phyloP scores from a whole-genome alignment of 345 rosid genomes.

The Populus pruinosa region DNA sequence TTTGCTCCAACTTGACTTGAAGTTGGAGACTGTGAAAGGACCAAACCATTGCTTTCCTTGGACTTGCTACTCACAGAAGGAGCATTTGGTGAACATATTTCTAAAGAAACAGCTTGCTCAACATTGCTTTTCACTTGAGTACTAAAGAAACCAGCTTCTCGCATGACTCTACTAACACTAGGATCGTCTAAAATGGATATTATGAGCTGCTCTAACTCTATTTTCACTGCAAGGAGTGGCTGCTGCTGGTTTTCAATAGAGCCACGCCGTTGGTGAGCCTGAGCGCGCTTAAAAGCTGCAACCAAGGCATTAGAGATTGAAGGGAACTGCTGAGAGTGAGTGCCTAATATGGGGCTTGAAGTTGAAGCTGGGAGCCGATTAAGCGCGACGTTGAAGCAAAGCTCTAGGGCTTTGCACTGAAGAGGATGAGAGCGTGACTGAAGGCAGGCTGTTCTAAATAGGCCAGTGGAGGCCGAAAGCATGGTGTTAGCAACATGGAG shows the following conservation, averaged over 20 bases:
- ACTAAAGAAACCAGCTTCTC: conserved; percentile 45
- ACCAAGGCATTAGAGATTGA: conserved; percentile 69
- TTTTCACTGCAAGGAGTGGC: conserved; percentile 56
- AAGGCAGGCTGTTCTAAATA: conserved; percentile 63
- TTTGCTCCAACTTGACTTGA: conserved; percentile 17
- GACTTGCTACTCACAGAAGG: conserved; percentile 34
- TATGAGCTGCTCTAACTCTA: conserved; percentile 65
- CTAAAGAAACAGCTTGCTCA: conserved; percentile 31
- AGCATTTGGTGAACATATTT: conserved; percentile 17
- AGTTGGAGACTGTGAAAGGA: conserved; percentile 27
- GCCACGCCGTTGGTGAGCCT: conserved; percentile 75
- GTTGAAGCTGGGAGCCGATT: conserved; percentile 58
- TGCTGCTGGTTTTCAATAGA: conserved; percentile 70
- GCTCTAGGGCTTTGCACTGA: conserved; percentile 69
- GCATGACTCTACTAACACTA: conserved; percentile 54
- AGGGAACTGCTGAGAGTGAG: conserved; percentile 34
- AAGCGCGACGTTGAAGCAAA: conserved; percentile 80
- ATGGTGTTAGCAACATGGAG: conserved; percentile 69
- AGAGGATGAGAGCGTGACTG: conserved; percentile 67
- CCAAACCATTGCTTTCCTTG: conserved; percentile 34
- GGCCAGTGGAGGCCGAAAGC: conserved; percentile 46
- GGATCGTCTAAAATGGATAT: conserved; percentile 79
- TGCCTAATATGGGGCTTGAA: conserved; percentile 39
- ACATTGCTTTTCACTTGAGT: conserved; percentile 41
- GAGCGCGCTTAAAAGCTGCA: conserved; percentile 75